Evolutionary conservation across 805 yeast genomes (phyloP).

Genomic region (Candida pini): DNA sequence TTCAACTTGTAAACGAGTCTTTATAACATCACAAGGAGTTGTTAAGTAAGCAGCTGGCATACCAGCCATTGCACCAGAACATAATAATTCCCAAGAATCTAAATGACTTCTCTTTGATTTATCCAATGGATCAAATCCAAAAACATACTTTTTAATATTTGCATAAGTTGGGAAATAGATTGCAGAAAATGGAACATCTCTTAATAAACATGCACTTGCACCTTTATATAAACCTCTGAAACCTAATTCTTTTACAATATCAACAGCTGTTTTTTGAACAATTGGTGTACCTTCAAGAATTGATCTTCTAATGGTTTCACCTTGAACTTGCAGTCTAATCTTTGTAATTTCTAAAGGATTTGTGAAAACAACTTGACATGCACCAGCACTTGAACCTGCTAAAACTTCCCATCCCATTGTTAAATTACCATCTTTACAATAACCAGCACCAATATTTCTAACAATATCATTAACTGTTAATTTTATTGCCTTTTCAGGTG

Average conservation of each 20-base stretch:
- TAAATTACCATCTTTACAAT: slow-evolving; percentile 44
- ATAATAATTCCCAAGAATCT: slow-evolving; percentile 75
- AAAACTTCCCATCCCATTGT: slow-evolving; percentile 60
- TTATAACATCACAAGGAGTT: slow-evolving; percentile 95
- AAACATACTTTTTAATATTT: slow-evolving; percentile 76
- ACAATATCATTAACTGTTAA: slow-evolving; percentile 89
- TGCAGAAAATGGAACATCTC: slow-evolving; percentile 96
- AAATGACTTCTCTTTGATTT: slow-evolving; percentile 53
- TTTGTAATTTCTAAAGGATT: slow-evolving; percentile 95
- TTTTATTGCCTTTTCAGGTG: slow-evolving; percentile 97
- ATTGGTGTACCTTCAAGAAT: slow-evolving; percentile 22
- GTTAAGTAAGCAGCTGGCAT: slow-evolving; percentile 97
- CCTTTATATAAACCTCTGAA: slow-evolving; percentile 86
- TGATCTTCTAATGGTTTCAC: slow-evolving; percentile 48
- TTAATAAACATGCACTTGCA: slow-evolving; percentile 79
- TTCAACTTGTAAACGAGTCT: slow-evolving; percentile 88
- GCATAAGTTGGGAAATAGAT: slow-evolving; percentile 97
- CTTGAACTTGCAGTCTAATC: slow-evolving; percentile 91
- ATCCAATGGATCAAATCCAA: slow-evolving; percentile 73
- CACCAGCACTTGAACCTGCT: slow-evolving; percentile 95
- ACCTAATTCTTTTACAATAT: slow-evolving; percentile 75
- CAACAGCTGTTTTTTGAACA: slow-evolving; percentile 52
- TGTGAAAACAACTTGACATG: slow-evolving; percentile 92
- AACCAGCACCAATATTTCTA: slow-evolving; percentile 59
- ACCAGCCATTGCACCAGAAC: slow-evolving; percentile 93